Conservation (phyloP, 306 rosid genomes). For the Vachellia collinsii region DNA sequence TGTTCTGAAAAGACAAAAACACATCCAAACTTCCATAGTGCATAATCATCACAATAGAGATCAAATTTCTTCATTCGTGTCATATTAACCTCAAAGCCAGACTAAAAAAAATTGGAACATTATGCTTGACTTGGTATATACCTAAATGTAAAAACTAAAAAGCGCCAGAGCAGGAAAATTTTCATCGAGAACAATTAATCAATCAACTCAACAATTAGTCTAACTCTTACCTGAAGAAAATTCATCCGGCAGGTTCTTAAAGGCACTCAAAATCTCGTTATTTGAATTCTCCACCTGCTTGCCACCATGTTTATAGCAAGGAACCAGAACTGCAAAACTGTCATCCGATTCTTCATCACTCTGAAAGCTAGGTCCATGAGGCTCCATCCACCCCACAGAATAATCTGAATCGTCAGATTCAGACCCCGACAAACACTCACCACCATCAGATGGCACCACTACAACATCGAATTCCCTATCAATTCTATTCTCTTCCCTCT, state of each 20-base stretch:
- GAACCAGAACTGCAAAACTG: constrained; percentile 84
- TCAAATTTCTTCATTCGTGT: constrained; percentile 31
- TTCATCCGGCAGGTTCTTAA: constrained; percentile 68
- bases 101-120: no score
- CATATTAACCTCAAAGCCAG: constrained; percentile 12
- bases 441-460: constrained; percentile 84
- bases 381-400: constrained; percentile 94
- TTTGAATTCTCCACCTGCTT: constrained; percentile 64
- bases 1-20: background rate
- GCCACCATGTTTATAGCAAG: constrained; percentile 79
- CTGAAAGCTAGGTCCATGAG: constrained; percentile 79
- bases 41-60: constrained; percentile 23
- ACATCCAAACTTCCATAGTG: background rate
- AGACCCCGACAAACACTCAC: constrained; percentile 58
- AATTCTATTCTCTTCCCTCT: constrained; percentile 72
- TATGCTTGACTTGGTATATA: no score
- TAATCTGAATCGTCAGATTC: constrained; percentile 89
- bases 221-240: constrained; percentile 70
- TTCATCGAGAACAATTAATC: constrained; percentile 23
- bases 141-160: no score
- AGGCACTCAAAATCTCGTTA: constrained; percentile 68
- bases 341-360: constrained; percentile 67
- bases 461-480: constrained; percentile 82
- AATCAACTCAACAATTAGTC: background rate
- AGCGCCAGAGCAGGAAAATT: no score